A percentile compares a stretch with the other conserved stretches of the same genome.
phyloP scores from a whole-genome alignment of 108 stramenopile species.

The Skeletonema potamos region DNA sequence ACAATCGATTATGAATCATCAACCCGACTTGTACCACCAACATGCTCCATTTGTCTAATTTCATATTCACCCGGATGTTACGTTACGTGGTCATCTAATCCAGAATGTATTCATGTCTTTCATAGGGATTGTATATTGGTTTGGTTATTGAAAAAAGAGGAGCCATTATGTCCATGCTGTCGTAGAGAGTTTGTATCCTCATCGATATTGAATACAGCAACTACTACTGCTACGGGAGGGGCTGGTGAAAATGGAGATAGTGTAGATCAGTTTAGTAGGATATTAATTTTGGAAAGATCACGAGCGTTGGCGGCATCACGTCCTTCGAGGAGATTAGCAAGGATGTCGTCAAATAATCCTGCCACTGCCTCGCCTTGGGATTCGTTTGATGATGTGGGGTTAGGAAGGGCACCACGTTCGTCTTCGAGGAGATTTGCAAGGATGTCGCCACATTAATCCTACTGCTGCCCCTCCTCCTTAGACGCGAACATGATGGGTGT shows the following conservation, averaged over 20 bases:
- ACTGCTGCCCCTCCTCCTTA: too few species aligned
- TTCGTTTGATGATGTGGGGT: not conserved
- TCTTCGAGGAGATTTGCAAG: too few species aligned
- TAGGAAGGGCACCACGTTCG: too few species aligned
- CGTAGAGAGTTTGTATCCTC: constrained; percentile 66
- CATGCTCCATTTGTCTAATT: constrained; percentile 77
- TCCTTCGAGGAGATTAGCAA: not conserved
- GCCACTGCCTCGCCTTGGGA: not conserved
- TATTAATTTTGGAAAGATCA: not conserved
- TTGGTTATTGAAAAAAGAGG: constrained; percentile 62
- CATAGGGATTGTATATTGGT: constrained; percentile 77
- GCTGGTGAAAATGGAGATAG: not conserved
- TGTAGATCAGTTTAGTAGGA: not conserved
- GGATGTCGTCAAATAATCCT: not conserved
- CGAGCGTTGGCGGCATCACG: not conserved
- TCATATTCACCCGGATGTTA: constrained; percentile 56
- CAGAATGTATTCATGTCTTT: constrained; percentile 69
- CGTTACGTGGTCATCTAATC: constrained; percentile 75
- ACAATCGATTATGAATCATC: not conserved
- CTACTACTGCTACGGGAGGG: not conserved
- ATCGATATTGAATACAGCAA: not conserved
- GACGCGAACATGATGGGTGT: too few species aligned
- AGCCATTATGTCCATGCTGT: constrained; percentile 80
- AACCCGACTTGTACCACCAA: constrained; percentile 46
- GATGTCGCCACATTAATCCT: too few species aligned